Conservation (phyloP, 805 yeast genomes). For the Brettanomyces bruxellensis region DNA sequence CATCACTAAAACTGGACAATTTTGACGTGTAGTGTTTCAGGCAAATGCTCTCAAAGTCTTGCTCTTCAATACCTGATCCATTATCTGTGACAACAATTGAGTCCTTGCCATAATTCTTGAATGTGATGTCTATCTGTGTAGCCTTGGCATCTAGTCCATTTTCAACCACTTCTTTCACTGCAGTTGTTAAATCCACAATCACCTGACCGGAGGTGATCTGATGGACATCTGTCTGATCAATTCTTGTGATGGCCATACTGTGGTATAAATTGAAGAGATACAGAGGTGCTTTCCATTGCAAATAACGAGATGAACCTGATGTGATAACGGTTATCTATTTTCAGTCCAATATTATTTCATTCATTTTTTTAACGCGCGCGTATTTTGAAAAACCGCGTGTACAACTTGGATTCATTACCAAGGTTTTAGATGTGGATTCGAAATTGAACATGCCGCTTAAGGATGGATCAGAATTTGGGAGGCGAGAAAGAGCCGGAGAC, state of each 20-base stretch:
- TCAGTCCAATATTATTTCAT: too few relatives aligned
- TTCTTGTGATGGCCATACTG: constrained; percentile 26
- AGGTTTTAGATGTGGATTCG: too few relatives aligned
- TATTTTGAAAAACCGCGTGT: too few relatives aligned
- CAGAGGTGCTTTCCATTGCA: not conserved
- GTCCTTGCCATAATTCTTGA: constrained; percentile 67
- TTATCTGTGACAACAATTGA: constrained; percentile 60
- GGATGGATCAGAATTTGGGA: too few relatives aligned
- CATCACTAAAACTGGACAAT: constrained; percentile 44
- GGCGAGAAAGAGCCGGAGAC: too few relatives aligned
- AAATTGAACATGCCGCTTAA: too few relatives aligned
- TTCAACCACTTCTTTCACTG: constrained; percentile 80
- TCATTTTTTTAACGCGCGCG: not conserved
- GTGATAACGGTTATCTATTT: too few relatives aligned
- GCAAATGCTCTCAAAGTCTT: constrained; percentile 47
- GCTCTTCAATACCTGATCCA: constrained; percentile 51
- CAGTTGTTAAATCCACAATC: constrained; percentile 65
- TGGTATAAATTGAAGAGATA: not conserved
- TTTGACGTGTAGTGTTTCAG: constrained; percentile 64
- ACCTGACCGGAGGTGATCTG: constrained; percentile 90
- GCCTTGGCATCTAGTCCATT: constrained; percentile 79
- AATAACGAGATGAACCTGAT: too few relatives aligned
- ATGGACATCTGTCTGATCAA: constrained; percentile 50
- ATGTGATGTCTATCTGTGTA: constrained; percentile 53
- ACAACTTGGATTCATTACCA: not conserved